Evolutionary conservation across 768 basidiomycete species (phyloP), one percentile per base, ranked within the genome.

Genomic region (Tulasnella sp.): DNA sequence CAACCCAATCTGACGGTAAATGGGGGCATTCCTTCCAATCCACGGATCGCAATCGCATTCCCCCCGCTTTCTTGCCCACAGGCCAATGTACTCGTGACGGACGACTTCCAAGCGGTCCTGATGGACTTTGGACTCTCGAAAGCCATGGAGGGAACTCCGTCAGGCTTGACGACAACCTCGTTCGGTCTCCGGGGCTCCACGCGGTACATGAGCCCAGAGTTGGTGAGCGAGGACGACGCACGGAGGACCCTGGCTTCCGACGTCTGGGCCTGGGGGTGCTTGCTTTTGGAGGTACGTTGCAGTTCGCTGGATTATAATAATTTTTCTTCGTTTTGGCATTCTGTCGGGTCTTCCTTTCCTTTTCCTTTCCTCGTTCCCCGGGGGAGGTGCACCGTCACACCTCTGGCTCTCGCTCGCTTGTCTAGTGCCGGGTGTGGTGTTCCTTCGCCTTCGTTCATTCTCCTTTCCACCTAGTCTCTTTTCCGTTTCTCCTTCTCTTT

Each of bases 221-320:
- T 77, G 28, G 77, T 79, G 34, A 42, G 34, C 28, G 60, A 79
- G 64, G 50, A 69, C 50, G 41, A 60, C 40, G 31, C 58, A 40
- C 76, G 76, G 28, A 37, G 69, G 46, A 79, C 77, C 28, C 54
- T 79, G n/a, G 34, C 50, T 41, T 72, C 37, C 46, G 77, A 79
- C 64, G 58, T 79, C 42, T 79, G 77, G 77, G 77, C 77, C 34
- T 79, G 54, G 54, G 77, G 77, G 37, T 79, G 77, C 64, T 41
- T 79, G n/a, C 50, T 77, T n/a, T 28, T 77, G 40, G 76, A 77
- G 76, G 76, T 54, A 77, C 22, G 76, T 77, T 8, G 11, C 12
- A n/a, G 37, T 37, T 6, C 2, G 2, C 37, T 37, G 37, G 37
- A 37, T 37, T 37, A 37, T 37, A 37, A 37, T n/a, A n/a, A n/a